Evolutionary conservation across 2,329 filamentous ascomycete genomes (phyloP).

Genomic region (Microdochium trichocladiopsis): DNA sequence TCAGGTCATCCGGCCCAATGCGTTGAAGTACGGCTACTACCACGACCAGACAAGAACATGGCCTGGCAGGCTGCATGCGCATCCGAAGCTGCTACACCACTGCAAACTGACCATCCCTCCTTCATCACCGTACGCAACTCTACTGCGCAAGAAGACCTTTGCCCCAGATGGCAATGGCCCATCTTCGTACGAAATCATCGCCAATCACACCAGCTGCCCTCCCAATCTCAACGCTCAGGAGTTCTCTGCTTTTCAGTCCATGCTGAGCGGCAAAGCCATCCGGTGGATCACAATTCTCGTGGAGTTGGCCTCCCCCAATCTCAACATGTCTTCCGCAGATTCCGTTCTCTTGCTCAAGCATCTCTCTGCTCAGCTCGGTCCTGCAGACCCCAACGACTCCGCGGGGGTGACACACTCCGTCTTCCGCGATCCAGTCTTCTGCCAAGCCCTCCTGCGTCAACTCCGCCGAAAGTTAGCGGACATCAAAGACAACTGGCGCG

Average conservation of each 20-base stretch:
- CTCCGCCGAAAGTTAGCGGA: constrained; percentile 8
- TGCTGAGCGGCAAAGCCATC: constrained; percentile 35
- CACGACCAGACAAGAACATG: constrained; percentile 31
- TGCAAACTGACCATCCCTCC: constrained; percentile 28
- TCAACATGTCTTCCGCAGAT: constrained; percentile 53
- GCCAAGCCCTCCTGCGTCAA: constrained; percentile 28
- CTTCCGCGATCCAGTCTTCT: constrained; percentile 44
- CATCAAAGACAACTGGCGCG: constrained; percentile 44
- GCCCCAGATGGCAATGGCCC: constrained; percentile 27
- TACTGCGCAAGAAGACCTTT: constrained; percentile 16
- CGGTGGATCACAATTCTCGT: constrained; percentile 42
- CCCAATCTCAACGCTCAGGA: constrained; percentile 39
- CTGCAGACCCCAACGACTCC: constrained; percentile 18
- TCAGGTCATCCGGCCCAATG: constrained; percentile 37
- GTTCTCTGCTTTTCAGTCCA: constrained; percentile 40
- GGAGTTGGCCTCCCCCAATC: constrained; percentile 41
- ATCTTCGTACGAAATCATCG: constrained; percentile 45
- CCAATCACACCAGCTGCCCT: constrained; percentile 41
- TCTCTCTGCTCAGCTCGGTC: constrained; percentile 49
- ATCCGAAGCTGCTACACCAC: constrained; percentile 36
- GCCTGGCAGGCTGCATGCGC: constrained; percentile 19
- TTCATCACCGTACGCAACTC: constrained; percentile 24
- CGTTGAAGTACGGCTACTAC: constrained; percentile 37
- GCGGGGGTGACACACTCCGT: constrained; percentile 40
- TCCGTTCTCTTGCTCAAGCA: constrained; percentile 41